Evolutionary conservation across 2,329 filamentous ascomycete species (phyloP).

Genomic region (Colletotrichum truncatum): DNA sequence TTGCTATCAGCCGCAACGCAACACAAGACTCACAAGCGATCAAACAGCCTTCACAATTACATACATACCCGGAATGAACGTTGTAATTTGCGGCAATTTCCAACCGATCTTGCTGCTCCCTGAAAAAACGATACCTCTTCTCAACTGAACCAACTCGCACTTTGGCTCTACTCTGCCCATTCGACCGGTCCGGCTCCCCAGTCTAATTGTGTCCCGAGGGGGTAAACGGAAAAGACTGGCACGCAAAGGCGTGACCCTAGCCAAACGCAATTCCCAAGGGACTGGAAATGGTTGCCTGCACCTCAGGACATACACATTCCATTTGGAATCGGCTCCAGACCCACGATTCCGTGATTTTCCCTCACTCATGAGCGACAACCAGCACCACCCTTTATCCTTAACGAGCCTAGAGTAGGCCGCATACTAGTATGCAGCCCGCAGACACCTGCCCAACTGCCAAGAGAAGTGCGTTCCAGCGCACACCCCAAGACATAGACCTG

Average conservation of each 20-base stretch:
- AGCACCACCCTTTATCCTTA: background rate
- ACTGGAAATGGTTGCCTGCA: constrained; percentile 31
- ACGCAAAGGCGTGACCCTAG: constrained; percentile 14
- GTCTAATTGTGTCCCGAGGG: background rate
- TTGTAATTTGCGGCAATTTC: constrained; percentile 6
- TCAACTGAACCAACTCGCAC: background rate
- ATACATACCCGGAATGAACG: background rate
- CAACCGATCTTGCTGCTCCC: background rate
- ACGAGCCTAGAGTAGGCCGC: background rate
- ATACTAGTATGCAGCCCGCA: constrained; percentile 1
- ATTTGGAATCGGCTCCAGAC: constrained; percentile 23
- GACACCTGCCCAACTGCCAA: background rate
- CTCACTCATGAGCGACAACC: constrained; percentile 12
- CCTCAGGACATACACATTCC: constrained; percentile 18
- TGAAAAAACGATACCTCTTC: background rate
- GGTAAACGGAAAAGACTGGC: constrained; percentile 1
- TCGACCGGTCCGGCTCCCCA: background rate
- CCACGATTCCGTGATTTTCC: constrained; percentile 13
- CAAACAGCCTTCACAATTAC: background rate
- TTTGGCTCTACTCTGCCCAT: background rate
- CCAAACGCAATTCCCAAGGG: constrained; percentile 26
- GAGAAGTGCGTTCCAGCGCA: constrained; percentile 3
- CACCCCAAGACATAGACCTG: background rate
- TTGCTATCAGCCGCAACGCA: constrained; percentile 11
- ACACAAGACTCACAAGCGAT: background rate